Evolutionary conservation across 257 asterid genomes (phyloP).

Genomic region (Fraxinus pennsylvanica): DNA sequence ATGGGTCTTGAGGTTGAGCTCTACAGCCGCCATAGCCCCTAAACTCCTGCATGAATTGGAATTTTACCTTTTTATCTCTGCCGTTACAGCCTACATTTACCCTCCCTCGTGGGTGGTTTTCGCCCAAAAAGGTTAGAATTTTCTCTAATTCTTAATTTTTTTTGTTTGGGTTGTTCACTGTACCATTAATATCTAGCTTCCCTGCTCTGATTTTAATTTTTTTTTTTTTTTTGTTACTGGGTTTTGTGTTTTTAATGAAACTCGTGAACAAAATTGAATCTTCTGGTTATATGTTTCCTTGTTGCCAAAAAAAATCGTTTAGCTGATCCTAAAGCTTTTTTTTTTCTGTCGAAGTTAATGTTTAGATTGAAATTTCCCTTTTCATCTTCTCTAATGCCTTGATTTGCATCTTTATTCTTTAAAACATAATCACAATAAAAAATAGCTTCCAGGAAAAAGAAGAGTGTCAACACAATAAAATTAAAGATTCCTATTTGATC

Average conservation of each 20-base stretch:
- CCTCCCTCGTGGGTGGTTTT: background rate
- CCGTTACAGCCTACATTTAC: background rate
- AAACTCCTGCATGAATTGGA: conserved; percentile 22
- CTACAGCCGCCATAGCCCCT: conserved; percentile 29
- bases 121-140: conserved; percentile 31
- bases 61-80: background rate
- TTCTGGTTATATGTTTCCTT: background rate
- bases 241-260: background rate
- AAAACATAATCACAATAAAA: too few relatives aligned
- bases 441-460: too few relatives aligned
- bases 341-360: background rate
- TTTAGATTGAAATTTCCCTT: background rate
- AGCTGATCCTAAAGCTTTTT: background rate
- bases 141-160: background rate
- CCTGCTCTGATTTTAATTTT: too few relatives aligned
- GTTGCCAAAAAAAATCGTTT: too few relatives aligned
- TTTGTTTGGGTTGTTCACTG: conserved; percentile 7
- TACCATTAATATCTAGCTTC: conserved; percentile 11
- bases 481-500: too few relatives aligned
- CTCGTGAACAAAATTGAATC: background rate
- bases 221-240: background rate
- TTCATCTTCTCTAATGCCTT: too few relatives aligned
- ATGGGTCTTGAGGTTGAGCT: background rate
- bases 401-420: too few relatives aligned
- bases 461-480: too few relatives aligned